Conservation (phyloP, 148 eudicot species). For the Polygonum aviculare region DNA sequence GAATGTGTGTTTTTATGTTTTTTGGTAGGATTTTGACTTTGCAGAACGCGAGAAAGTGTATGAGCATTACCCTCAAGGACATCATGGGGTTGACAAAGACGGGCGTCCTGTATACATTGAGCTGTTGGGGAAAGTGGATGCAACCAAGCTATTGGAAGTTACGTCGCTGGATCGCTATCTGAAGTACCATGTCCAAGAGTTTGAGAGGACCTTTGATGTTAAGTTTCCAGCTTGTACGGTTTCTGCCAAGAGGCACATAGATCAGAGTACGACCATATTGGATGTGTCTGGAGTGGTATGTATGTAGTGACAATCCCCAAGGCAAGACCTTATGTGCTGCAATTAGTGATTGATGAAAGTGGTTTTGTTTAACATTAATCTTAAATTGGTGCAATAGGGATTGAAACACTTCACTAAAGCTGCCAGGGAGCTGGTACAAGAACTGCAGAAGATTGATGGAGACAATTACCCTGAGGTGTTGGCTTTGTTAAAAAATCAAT, state of each 20-base stretch:
- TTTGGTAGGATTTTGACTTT: slow-evolving; percentile 73
- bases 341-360: slow-evolving; percentile 2
- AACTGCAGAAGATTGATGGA: slow-evolving; percentile 91
- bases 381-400: slow-evolving; percentile 40
- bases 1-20: background rate
- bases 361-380: slow-evolving; percentile 2
- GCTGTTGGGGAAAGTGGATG: slow-evolving; percentile 88
- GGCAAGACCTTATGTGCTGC: background rate
- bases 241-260: slow-evolving; percentile 89
- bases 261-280: slow-evolving; percentile 86
- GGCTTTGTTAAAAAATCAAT: background rate
- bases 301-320: slow-evolving; percentile 3
- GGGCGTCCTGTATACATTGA: slow-evolving; percentile 95
- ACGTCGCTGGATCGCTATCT: slow-evolving; percentile 82
- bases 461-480: slow-evolving; percentile 95
- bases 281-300: slow-evolving; percentile 98
- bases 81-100: slow-evolving; percentile 93
- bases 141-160: slow-evolving; percentile 83
- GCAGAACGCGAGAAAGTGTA: slow-evolving; percentile 63
- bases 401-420: slow-evolving; percentile 75
- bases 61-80: slow-evolving; percentile 88
- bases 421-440: slow-evolving; percentile 71
- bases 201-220: slow-evolving; percentile 62
- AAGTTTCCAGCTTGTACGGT: slow-evolving; percentile 92
- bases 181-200: slow-evolving; percentile 84